Conservation (phyloP, 2,329 filamentous ascomycete genomes). For the Aphanocladium album region DNA sequence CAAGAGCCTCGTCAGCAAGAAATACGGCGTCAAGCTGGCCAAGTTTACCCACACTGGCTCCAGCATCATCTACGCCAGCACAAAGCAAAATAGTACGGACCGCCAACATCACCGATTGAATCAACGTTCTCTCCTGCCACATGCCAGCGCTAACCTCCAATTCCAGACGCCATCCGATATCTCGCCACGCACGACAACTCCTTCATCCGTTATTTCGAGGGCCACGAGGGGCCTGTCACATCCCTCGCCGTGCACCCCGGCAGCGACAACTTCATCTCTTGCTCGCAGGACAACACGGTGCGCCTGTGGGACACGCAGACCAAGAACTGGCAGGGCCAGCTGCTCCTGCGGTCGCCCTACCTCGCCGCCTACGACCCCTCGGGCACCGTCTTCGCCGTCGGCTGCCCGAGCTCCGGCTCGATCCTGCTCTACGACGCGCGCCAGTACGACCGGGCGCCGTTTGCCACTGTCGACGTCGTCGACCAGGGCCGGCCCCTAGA, state of each 20-base stretch:
- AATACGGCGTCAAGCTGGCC: slow-evolving; percentile 92
- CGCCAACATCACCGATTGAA: background rate
- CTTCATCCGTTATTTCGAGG: slow-evolving; percentile 93
- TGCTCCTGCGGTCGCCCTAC: slow-evolving; percentile 75
- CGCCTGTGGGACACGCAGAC: slow-evolving; percentile 85
- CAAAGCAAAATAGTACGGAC: slow-evolving; percentile 80
- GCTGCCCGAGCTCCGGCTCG: slow-evolving; percentile 70
- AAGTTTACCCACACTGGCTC: slow-evolving; percentile 90
- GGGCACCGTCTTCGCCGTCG: slow-evolving; percentile 85
- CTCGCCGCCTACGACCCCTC: slow-evolving; percentile 89
- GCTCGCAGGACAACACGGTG: slow-evolving; percentile 84
- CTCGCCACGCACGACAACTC: slow-evolving; percentile 92
- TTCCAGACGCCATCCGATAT: slow-evolving; percentile 71
- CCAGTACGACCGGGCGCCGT: slow-evolving; percentile 89
- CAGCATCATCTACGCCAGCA: slow-evolving; percentile 92
- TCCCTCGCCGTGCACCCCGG: slow-evolving; percentile 79
- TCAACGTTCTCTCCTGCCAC: too few relatives aligned
- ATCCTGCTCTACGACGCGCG: slow-evolving; percentile 89
- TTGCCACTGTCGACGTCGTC: slow-evolving; percentile 76
- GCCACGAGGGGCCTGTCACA: slow-evolving; percentile 81
- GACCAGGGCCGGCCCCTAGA: slow-evolving; percentile 47
- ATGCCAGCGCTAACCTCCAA: background rate
- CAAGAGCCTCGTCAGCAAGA: slow-evolving; percentile 88
- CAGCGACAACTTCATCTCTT: slow-evolving; percentile 87
- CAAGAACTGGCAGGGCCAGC: slow-evolving; percentile 70